Conservation (phyloP, 768 basidiomycete species). For the Mycena amicta region DNA sequence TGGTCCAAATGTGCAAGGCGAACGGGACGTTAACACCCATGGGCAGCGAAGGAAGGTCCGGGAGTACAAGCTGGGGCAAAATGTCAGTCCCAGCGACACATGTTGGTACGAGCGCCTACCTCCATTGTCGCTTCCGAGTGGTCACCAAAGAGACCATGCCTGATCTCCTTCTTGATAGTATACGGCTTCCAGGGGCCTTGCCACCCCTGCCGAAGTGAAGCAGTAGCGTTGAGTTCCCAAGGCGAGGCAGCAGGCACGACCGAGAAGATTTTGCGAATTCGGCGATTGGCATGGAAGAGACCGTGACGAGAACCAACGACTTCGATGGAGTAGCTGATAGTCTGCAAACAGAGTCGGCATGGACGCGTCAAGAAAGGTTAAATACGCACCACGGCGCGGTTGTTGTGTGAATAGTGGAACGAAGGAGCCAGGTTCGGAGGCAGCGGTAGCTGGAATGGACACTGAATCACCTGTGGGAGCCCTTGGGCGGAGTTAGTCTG, state of each 20-base stretch:
- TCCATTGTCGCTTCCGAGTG: slow-evolving; percentile 17
- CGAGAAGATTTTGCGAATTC: slow-evolving; percentile 11
- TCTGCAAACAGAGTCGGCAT: slow-evolving; percentile 9
- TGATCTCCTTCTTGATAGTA: slow-evolving; percentile 6
- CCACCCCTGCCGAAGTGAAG: slow-evolving; percentile 12
- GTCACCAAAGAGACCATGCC: slow-evolving; percentile 18
- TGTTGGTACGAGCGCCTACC: slow-evolving; percentile 11
- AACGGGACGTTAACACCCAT: slow-evolving; percentile 17
- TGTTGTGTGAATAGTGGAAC: slow-evolving; percentile 7
- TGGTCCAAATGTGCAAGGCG: slow-evolving; percentile 16
- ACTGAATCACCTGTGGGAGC: slow-evolving; percentile 2
- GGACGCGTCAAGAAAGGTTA: slow-evolving; percentile 10
- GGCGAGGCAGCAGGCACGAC: slow-evolving; percentile 16
- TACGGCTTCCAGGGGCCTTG: slow-evolving; percentile 8
- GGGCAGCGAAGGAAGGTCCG: slow-evolving; percentile 17
- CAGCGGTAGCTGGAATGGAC: slow-evolving; percentile 17
- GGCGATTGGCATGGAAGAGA: slow-evolving; percentile 10
- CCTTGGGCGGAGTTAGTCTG: slow-evolving; percentile 10
- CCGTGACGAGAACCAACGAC: slow-evolving; percentile 10
- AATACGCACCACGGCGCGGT: slow-evolving; percentile 11
- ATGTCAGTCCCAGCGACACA: too few species aligned
- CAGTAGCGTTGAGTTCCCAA: not conserved
- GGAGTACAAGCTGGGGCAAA: too few species aligned
- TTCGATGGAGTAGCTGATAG: slow-evolving; percentile 9
- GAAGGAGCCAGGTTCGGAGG: slow-evolving; percentile 14